A percentile compares a stretch with the other conserved stretches of the same genome.
Conservation (phyloP, 139 green algal genomes). For the Microglena sp. region DNA sequence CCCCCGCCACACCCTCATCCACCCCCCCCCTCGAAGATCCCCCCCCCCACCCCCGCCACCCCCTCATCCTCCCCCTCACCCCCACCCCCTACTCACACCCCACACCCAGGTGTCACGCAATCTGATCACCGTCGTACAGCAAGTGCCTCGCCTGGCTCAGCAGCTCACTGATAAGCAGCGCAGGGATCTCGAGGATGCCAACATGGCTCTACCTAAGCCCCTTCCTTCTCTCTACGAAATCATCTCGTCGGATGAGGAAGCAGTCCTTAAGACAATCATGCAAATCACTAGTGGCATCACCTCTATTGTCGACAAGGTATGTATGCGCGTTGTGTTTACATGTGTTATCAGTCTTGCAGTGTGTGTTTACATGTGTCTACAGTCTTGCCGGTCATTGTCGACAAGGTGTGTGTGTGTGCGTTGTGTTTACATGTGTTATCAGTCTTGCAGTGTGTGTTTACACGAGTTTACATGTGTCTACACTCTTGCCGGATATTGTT, state of each 20-base stretch:
- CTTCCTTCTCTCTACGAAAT: slow-evolving; percentile 54
- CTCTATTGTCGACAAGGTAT: slow-evolving; percentile 67
- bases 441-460: no score
- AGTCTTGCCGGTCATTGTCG: no score
- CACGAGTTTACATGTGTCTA: no score
- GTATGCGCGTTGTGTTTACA: not conserved
- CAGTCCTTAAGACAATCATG: slow-evolving; percentile 61
- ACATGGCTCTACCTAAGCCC: slow-evolving; percentile 25
- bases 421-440: no score
- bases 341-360: not conserved
- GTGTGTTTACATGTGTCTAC: no score
- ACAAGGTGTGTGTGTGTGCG: no score
- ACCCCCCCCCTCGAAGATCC: no score
- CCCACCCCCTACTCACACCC: no score
- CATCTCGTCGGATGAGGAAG: slow-evolving; percentile 67
- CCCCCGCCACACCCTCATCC: not conserved
- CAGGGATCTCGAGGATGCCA: slow-evolving; percentile 25
- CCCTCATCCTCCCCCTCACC: no score
- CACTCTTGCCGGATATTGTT: no score
- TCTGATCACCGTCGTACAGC: slow-evolving; percentile 53
- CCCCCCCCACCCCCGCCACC: no score
- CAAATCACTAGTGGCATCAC: slow-evolving; percentile 71
- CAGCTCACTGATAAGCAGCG: slow-evolving; percentile 41
- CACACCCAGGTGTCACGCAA: slow-evolving; percentile 36
- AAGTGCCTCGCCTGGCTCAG: slow-evolving; percentile 52